phyloP scores from a whole-genome alignment of 1,139 yeast genomes.

The Pichia sp. region DNA sequence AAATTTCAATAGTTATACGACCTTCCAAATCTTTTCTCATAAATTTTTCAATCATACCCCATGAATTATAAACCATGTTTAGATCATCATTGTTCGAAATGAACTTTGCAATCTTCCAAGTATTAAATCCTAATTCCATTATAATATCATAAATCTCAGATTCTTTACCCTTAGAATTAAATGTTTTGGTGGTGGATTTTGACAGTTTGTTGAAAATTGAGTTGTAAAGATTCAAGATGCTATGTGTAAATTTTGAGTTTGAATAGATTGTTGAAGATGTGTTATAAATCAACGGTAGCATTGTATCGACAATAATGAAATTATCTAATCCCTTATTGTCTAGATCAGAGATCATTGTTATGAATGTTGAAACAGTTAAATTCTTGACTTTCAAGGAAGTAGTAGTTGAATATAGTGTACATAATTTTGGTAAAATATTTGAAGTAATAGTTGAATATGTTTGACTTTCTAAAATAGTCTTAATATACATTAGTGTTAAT shows the following conservation, averaged over 20 bases:
- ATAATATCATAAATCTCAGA: conserved; percentile 25
- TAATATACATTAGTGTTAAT: conserved; percentile 48
- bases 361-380: conserved; percentile 60
- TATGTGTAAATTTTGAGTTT: conserved; percentile 26
- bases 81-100: conserved; percentile 15
- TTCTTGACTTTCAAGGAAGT: conserved; percentile 74
- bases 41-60: conserved; percentile 15
- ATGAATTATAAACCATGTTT: conserved; percentile 8
- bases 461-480: conserved; percentile 52
- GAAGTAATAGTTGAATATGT: conserved; percentile 70
- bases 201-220: conserved; percentile 24
- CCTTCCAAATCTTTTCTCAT: conserved; percentile 16
- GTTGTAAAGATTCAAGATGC: conserved; percentile 25
- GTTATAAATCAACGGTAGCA: conserved; percentile 58
- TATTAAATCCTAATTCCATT: conserved; percentile 27
- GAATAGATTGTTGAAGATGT: conserved; percentile 27
- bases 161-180: conserved; percentile 25
- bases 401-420: conserved; percentile 73
- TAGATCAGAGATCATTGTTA: conserved; percentile 43
- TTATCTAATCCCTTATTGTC: conserved; percentile 56
- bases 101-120: conserved; percentile 27
- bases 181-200: conserved; percentile 16
- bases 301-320: conserved; percentile 63
- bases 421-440: conserved; percentile 63
- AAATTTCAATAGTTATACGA: neutral